A percentile compares a stretch with the other conserved stretches of the same genome.
These are phyloP conservation scores for Chaetomium globosum DNA, from an alignment of 2,329 filamentous ascomycete genomes.

Conservation along the genomic window DNA sequence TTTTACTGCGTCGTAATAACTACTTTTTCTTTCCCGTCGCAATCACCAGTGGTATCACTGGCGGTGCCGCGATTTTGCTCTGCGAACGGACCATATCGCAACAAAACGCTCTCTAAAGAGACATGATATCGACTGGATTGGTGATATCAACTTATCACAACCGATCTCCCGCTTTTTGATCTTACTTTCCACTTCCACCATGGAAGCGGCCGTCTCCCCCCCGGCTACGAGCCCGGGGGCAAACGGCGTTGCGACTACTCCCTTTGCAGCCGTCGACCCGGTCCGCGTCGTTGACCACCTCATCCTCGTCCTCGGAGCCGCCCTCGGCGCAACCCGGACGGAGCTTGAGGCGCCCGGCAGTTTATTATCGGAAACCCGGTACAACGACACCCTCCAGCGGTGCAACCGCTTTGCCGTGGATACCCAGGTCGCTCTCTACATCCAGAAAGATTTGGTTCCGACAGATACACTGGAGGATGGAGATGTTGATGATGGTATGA, in stretches of 20 bases:
- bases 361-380: slow-evolving; percentile 72
- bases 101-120: neutral
- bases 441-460: slow-evolving; percentile 76
- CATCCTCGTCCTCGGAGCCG: slow-evolving; percentile 68
- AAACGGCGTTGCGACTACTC: slow-evolving; percentile 51
- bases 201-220: slow-evolving; percentile 43
- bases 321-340: slow-evolving; percentile 71
- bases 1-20: slow-evolving; percentile 22
- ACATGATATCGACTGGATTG: slow-evolving; percentile 28
- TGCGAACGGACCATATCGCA: neutral
- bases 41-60: slow-evolving; percentile 16
- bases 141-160: slow-evolving; percentile 20
- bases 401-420: slow-evolving; percentile 90
- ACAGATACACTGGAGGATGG: slow-evolving; percentile 57
- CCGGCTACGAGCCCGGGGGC: slow-evolving; percentile 48
- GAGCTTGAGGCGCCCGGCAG: slow-evolving; percentile 83
- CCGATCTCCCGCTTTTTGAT: slow-evolving; percentile 11
- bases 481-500: slow-evolving; percentile 50
- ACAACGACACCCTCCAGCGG: slow-evolving; percentile 79
- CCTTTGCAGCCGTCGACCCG: slow-evolving; percentile 66
- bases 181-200: slow-evolving; percentile 20
- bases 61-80: slow-evolving; percentile 20
- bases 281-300: slow-evolving; percentile 71
- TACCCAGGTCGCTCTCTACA: slow-evolving; percentile 83
- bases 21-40: slow-evolving; percentile 11